Conservation (phyloP, 2,329 filamentous ascomycete species). For the Fusarium newnesense region DNA sequence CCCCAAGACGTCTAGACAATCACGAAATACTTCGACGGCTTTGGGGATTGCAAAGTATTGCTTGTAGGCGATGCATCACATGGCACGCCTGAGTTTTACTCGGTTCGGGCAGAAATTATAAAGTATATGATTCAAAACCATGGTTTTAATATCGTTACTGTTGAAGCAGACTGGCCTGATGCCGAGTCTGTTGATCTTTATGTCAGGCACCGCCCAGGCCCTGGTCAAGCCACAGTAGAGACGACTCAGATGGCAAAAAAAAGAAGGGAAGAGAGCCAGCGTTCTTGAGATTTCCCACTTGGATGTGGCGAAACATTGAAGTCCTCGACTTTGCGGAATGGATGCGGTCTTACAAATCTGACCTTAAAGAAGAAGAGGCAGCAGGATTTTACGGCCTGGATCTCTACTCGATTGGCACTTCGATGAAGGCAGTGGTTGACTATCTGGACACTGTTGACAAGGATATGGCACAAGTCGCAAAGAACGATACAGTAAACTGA, state of each 20-base stretch:
- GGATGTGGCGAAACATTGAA: constrained; percentile 34
- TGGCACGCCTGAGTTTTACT: constrained; percentile 26
- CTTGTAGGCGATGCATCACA: constrained; percentile 27
- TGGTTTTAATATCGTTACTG: constrained; percentile 27
- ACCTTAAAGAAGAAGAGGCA: not conserved
- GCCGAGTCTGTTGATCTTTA: constrained; percentile 27
- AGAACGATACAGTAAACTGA: constrained; percentile 12
- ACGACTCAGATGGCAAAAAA: constrained; percentile 8
- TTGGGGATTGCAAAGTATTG: constrained; percentile 20
- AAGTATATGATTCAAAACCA: constrained; percentile 32
- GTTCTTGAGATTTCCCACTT: constrained; percentile 25
- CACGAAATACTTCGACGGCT: constrained; percentile 18
- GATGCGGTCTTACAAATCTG: constrained; percentile 21
- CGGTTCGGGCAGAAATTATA: constrained; percentile 24
- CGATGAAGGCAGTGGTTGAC: constrained; percentile 24
- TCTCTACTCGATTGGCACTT: constrained; percentile 27
- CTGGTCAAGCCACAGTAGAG: constrained; percentile 15
- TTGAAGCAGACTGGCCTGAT: constrained; percentile 30
- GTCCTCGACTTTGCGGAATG: constrained; percentile 31
- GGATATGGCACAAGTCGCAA: constrained; percentile 29
- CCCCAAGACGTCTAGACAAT: constrained; percentile 6
- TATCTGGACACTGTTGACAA: constrained; percentile 28
- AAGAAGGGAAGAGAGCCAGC: constrained; percentile 14
- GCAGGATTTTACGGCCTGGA: constrained; percentile 22
- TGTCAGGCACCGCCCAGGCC: constrained; percentile 9